Evolutionary conservation across 768 basidiomycete genomes (phyloP), one percentile per base, ranked within the genome.

Genomic region (Mycena amicta): DNA sequence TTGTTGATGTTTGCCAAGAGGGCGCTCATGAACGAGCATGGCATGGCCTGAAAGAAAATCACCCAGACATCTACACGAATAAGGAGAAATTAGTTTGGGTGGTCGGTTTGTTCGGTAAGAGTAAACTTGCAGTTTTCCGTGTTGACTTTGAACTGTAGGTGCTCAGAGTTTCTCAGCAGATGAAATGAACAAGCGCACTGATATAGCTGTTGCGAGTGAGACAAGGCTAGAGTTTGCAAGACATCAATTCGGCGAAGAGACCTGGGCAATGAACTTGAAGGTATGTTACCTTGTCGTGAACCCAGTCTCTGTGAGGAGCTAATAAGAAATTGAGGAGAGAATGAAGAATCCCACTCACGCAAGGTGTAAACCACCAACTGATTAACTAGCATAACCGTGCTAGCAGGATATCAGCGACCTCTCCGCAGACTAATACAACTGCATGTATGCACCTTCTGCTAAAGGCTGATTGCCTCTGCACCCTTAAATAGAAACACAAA

Each of bases 1-100:
- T 59, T 53, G 26, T 57, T 63, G 23, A 63, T 40, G 62, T 63
- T 62, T 1, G 60, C 60, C 25, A 62, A 31, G 27, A 62, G 50
- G 23, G 60, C 60, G 43, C 50, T 57, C 47, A 55, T 20, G 31
- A 62, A 62, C 15, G 56, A 57, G 28, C 60, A 56, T 4, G 60
- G 60, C 56, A 62, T 57, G 22, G 55, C 43, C 49, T 53, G 53
- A 11, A 43, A 62, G 22, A 57, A 62, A 2, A 23, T 28, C 2
- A 43, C 51, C 60, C 60, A 62, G 20, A 62, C 45, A 39, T 57
- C 60, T 61, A 30, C 4, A 27, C 20, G n/a, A 29, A 23, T 26
- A 26, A 31, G 12, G 31, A 23, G 55, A 28, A 5, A 4, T 16
- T 2, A 18, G 15, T 40, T 3, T n/a, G n/a, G n/a, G n/a, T n/a